Conservation (phyloP, 345 rosid species). For the Euphorbia pulcherrima region DNA sequence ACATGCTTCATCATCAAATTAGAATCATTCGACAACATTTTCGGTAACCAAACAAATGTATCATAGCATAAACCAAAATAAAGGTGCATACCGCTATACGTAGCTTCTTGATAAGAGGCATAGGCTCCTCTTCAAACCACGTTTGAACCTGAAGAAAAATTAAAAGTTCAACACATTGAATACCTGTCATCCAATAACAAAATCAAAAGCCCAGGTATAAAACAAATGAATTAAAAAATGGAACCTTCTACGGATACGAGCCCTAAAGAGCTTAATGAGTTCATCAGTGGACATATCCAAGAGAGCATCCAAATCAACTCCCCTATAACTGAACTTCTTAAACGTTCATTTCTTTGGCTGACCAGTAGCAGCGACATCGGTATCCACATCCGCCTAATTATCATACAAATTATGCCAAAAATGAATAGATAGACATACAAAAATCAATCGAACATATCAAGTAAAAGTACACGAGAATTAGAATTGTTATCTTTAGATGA, state of each 20-base stretch:
- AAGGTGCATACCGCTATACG: constrained; percentile 29
- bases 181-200: background rate
- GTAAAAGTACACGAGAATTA: no score
- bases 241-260: constrained; percentile 95
- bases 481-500: no score
- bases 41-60: background rate
- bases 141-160: constrained; percentile 58
- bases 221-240: background rate
- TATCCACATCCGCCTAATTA: constrained; percentile 43
- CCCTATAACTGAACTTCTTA: constrained; percentile 69
- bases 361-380: constrained; percentile 38
- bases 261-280: constrained; percentile 82
- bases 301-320: constrained; percentile 73
- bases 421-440: no score
- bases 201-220: background rate
- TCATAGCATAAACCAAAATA: background rate
- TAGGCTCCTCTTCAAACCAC: constrained; percentile 58
- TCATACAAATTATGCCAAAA: no score
- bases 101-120: constrained; percentile 40
- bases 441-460: no score
- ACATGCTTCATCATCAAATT: background rate
- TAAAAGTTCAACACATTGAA: background rate
- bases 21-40: background rate
- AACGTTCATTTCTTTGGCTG: constrained; percentile 68
- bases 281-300: constrained; percentile 94